Evolutionary conservation across 2,329 filamentous ascomycete species (phyloP).

Genomic region (Ophiostoma montium): DNA sequence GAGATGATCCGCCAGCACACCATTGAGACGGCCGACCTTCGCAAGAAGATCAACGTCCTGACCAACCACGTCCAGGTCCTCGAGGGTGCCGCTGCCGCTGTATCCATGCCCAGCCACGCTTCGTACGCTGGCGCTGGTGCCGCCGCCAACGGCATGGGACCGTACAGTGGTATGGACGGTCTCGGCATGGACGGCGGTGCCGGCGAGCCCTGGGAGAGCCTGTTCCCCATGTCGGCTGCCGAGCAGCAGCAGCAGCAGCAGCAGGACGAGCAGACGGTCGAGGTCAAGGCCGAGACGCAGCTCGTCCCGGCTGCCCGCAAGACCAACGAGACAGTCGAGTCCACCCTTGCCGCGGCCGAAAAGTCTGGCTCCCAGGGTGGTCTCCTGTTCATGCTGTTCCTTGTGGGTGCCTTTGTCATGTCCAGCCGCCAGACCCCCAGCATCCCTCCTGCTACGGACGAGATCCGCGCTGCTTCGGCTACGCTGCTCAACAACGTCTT

Average conservation of each 20-base stretch:
- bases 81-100: conserved; percentile 40
- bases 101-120: conserved; percentile 14
- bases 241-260: conserved; percentile 20
- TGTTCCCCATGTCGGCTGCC: conserved; percentile 56
- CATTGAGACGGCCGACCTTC: conserved; percentile 76
- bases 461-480: conserved; percentile 65
- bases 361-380: conserved; percentile 63
- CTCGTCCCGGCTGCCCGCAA: conserved; percentile 24
- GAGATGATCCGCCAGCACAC: conserved; percentile 82
- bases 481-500: conserved; percentile 67
- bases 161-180: conserved; percentile 71
- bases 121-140: conserved; percentile 23
- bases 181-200: conserved; percentile 54
- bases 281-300: conserved; percentile 45
- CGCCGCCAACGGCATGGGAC: conserved; percentile 24
- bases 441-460: conserved; percentile 66
- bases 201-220: conserved; percentile 58
- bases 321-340: conserved; percentile 28
- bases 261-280: conserved; percentile 17
- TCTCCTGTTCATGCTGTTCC: conserved; percentile 85
- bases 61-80: conserved; percentile 57
- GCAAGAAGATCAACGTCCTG: conserved; percentile 81
- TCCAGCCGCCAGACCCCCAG: conserved; percentile 66
- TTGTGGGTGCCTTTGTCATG: conserved; percentile 90
- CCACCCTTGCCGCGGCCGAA: conserved; percentile 35